phyloP scores from a whole-genome alignment of 345 rosid genomes.

The Alliaria petiolata region DNA sequence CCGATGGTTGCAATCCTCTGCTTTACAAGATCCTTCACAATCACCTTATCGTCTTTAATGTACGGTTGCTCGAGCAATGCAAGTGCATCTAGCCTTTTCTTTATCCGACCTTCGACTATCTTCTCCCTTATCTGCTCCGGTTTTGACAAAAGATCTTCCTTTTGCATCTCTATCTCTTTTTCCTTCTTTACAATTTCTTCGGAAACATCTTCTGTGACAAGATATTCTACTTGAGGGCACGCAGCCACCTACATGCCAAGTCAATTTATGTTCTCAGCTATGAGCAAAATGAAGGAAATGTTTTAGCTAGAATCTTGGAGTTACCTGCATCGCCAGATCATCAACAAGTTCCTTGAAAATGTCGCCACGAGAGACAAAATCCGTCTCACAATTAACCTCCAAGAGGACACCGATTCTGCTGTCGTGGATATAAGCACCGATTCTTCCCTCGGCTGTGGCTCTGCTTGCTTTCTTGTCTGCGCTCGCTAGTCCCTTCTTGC shows the following conservation, averaged over 20 bases:
- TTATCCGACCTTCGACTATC: constrained; percentile 90
- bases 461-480: constrained; percentile 94
- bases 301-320: neutral
- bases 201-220: constrained; percentile 78
- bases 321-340: constrained; percentile 84
- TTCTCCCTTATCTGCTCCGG: constrained; percentile 86
- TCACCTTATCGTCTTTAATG: constrained; percentile 86
- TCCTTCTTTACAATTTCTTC: constrained; percentile 79
- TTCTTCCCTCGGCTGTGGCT: constrained; percentile 92
- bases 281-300: neutral
- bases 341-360: constrained; percentile 92
- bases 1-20: constrained; percentile 91
- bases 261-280: neutral
- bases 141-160: constrained; percentile 87
- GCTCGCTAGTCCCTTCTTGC: constrained; percentile 91
- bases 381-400: constrained; percentile 96
- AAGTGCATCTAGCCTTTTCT: constrained; percentile 82
- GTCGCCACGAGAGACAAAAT: constrained; percentile 92
- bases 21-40: constrained; percentile 83
- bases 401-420: constrained; percentile 89
- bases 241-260: constrained; percentile 56
- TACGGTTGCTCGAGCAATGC: constrained; percentile 93
- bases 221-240: constrained; percentile 83
- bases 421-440: constrained; percentile 91
- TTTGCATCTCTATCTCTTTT: constrained; percentile 89